Base-by-base conservation (phyloP, 2,329 filamentous ascomycete genomes). In the Erysiphe pisi region DNA sequence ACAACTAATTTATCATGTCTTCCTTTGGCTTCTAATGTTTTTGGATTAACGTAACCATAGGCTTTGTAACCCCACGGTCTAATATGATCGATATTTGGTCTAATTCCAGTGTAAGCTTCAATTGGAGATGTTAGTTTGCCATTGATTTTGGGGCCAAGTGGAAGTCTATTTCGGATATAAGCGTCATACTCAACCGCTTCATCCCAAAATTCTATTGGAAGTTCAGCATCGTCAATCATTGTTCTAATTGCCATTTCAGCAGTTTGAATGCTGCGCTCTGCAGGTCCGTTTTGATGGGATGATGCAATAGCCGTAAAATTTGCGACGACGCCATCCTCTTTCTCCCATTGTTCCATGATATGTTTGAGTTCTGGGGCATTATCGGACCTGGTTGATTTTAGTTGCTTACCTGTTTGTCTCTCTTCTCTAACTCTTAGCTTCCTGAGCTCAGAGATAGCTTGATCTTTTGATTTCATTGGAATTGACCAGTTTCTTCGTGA, bases 151-250 rank as follows among this genome's bases (percentile, higher is more conserved):
- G 70, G 70, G 16, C 70, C 70, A 9, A 73, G 7, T 8, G 40
- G 70, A 14, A 73, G 40, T 16, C 40, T 47, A n/a, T 73, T 73
- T 73, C 70, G 40, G 40, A 73, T 49, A 25, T 73, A 49, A 20
- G 70, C n/a, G 36, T 73, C 70, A 25, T 47, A 73, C 36, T 73
- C 70, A 47, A 73, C 70, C 14, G 70, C 70, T 47, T 73, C 70
- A 49, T 47, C 18, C 70, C 40, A 73, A 43, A 73, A 73, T 49
- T 73, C 36, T n/a, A 73, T 45, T 45, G 70, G 70, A 2, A 73
- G 16, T n/a, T 73, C 40, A 14, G 40, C 40, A 47, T 49, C 36
- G 25, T 47, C 20, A n/a, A 73, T 45, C 70, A 49, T 73, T 28
- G 36, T n/a, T 73, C 70, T 73, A 8, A 73, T 73, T 47, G 70